Base-by-base conservation (phyloP, 768 basidiomycete species). In the Leucosporidium creatinivorum region DNA sequence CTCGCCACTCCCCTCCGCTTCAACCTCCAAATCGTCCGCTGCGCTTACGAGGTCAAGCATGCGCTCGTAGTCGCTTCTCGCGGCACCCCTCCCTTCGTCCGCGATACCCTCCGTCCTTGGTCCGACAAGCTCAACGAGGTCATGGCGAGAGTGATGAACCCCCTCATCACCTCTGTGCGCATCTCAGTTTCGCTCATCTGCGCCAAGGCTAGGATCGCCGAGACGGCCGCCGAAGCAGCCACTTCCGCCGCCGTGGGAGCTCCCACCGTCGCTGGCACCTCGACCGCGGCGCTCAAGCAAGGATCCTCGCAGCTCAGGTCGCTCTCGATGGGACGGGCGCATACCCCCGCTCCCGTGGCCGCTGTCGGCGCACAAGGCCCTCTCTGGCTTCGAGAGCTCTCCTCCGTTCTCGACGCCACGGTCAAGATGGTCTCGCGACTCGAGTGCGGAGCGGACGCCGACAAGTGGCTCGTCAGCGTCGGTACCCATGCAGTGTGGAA, bases 11-110 rank as follows among this genome's bases (percentile, higher is more conserved):
- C 58, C 8, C n/a, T 44, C 13, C 39, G 23, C 55, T 75, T 61
- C 70, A 72, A 73, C 64, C 74, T 76, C 61, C 60, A 68, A n/a
- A 55, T 76, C 58, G 73, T 74, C 15, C 72, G 74, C 9, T 67
- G 69, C 47, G 75, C 74, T 1, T 67, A 60, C 60, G 66, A 70
- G 44, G 63, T 76, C 58, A 72, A 71, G 61, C 50, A 61, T 7
- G 65, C 59, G 4, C 66, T 76, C 8, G 5, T 44, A 2, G 4
- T 31, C 52, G 61, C 73, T 26, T 66, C 67, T 30, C 52, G 61
- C 15, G 54, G 48, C 25, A 69, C 58, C 58, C 74, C 74, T 1
- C 18, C 52, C 28, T 71, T 69, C 55, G 70, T 75, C 23, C 67
- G 65, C 2, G 75, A 76, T 48, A 73, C 74, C 23, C 69, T 76